Evolutionary conservation across 2,329 filamentous ascomycete genomes (phyloP).

Genomic region (Colletotrichum cordylinicola): DNA sequence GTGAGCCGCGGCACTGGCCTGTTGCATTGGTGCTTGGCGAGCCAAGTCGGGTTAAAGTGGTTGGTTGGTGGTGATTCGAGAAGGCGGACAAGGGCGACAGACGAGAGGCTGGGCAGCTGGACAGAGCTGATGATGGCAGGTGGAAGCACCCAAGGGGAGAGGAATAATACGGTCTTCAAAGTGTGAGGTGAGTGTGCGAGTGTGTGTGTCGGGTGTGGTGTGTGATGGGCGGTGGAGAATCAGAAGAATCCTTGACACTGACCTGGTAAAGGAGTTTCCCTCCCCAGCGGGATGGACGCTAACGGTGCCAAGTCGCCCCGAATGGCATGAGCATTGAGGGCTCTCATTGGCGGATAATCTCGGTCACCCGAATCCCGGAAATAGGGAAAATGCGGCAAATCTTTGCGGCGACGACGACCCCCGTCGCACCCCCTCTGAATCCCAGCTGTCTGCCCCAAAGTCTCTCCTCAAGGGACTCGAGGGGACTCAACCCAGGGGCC

Average conservation of each 20-base stretch:
- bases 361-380: slow-evolving; percentile 15
- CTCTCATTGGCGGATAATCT: slow-evolving; percentile 24
- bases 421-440: not conserved
- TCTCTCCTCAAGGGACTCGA: not conserved
- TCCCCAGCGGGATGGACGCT: slow-evolving; percentile 4
- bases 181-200: not conserved
- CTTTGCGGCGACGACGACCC: slow-evolving; percentile 8
- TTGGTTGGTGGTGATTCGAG: not conserved
- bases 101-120: not conserved
- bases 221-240: not conserved
- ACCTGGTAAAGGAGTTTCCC: not conserved
- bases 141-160: not conserved
- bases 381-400: slow-evolving; percentile 23
- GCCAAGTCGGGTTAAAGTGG: slow-evolving; percentile 7
- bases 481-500: not conserved
- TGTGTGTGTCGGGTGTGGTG: not conserved
- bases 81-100: not conserved
- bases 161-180: not conserved
- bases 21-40: not conserved
- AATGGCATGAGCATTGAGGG: not conserved
- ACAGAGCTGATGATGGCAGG: not conserved
- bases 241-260: not conserved
- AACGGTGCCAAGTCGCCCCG: slow-evolving; percentile 13
- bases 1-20: not conserved
- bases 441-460: not conserved